Base-by-base conservation (phyloP, 306 rosid species). In the Cucurbita pepo region DNA sequence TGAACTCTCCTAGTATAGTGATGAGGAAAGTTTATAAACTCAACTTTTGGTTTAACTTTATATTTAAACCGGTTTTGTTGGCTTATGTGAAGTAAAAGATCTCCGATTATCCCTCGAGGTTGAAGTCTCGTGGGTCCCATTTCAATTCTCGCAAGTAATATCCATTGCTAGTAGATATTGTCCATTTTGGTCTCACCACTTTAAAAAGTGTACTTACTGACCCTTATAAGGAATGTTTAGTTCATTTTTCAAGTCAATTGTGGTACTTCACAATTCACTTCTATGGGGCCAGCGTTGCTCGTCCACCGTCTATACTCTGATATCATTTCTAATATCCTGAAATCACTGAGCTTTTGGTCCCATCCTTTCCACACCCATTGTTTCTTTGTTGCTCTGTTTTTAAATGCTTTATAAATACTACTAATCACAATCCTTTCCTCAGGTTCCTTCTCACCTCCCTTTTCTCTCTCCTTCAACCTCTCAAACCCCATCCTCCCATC, bases 381-480 rank as follows among this genome's bases (percentile, higher is more conserved):
- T 5, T 38, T 43, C 56, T 47, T 6, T 47, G 3, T 12, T 53
- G 36, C 40, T 11, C 40, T 72, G 53, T 72, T 79, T 59, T 55
- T 60, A 79, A 54, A 64, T 77, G 76, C 86, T 79, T 71, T 90
- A 87, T 92, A 90, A 85, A 90, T 88, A 83, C 74, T 44, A 51
- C 75, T 44, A 51, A 15, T 71, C 62, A 72, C n/a, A 71, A 13
- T 61, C 75, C 69, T 4, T 19, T 8, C 3, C 8, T 2, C 4
- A 14, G 62, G 51, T 79, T 40, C 54, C 56, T 40, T 41, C 47
- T 77, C 83, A 53, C 52, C 64, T 50, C 56, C 56, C 44, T 21
- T 22, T 47, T 58, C 54, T 73, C 43, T 73, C 41, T 73, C 76
- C 51, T 43, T 34, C 55, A 21, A 6, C 6, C 62, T 8, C 13